Evolutionary conservation across 2,329 filamentous ascomycete species (phyloP), one percentile per base, ranked within the genome.

Genomic region (Plectosphaerella cucumerina): DNA sequence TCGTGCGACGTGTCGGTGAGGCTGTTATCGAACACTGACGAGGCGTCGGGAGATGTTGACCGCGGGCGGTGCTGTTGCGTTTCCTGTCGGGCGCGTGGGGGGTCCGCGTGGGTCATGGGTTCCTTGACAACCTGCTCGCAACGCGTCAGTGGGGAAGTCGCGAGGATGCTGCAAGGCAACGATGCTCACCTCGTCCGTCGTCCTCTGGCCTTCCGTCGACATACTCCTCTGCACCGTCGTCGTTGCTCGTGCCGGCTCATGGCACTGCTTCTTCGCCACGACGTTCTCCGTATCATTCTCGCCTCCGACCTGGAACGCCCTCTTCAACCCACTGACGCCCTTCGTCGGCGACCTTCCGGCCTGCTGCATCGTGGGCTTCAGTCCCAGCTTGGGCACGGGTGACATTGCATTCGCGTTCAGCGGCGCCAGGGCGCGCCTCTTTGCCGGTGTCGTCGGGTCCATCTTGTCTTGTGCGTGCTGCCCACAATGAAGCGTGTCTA

Each of bases 1-100:
- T 20, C 44, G 61, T 75, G 76, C 5, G 78, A 76, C 21, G 68
- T 71, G 59, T 80, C 74, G 53, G 69, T 64, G 45, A 59, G 65
- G 1, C 76, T 77, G 50, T 62, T 67, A 61, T 81, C 78, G 53
- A 81, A 79, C 37, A 80, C 61, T 18, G 77, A 78, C 17, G 73
- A 74, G 14, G 70, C 65, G 47, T 73, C 72, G 4, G 76, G 71
- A 11, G 49, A 43, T 9, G 56, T 23, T 48, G 52, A 35, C 34
- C 20, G 33, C 47, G 51, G 33, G 5, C 37, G 23, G 34, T 44
- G 17, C 22, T 49, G 31, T 20, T 41, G 48, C 37, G 41, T 12
- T 33, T 26, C 20, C 37, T 42, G 37, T 20, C 35, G 26, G 12
- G 34, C 20, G 22, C 34, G 41, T 42, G 39, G 17, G n/a, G 39